Evolutionary conservation across 2,329 filamentous ascomycete species (phyloP).

Genomic region (Coniella vitis): DNA sequence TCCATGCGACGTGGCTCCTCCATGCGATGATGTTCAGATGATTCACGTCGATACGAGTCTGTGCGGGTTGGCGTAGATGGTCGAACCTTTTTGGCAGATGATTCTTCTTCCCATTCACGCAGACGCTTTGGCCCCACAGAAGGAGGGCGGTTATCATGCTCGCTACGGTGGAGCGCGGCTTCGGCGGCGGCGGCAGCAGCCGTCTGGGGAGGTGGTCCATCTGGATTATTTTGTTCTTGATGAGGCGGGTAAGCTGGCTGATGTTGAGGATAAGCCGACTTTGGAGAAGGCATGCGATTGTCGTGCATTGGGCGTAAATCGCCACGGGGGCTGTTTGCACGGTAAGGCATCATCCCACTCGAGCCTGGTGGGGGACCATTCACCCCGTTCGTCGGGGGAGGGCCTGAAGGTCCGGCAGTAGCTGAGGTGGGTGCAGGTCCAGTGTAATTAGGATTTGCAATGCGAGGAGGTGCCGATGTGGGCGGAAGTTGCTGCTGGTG

Average conservation of each 20-base stretch:
- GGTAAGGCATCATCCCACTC: slow-evolving; percentile 62
- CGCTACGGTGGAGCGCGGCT: slow-evolving; percentile 30
- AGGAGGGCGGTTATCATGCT: slow-evolving; percentile 66
- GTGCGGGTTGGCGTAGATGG: slow-evolving; percentile 62
- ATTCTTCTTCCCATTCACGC: slow-evolving; percentile 89
- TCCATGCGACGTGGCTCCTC: slow-evolving; percentile 59
- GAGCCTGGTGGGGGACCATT: slow-evolving; percentile 40
- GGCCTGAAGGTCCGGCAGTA: slow-evolving; percentile 28
- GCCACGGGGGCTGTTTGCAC: slow-evolving; percentile 59
- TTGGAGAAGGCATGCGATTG: slow-evolving; percentile 84
- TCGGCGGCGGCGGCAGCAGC: slow-evolving; percentile 54
- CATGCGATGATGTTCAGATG: slow-evolving; percentile 62
- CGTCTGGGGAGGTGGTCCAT: slow-evolving; percentile 58
- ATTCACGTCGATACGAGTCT: slow-evolving; percentile 69
- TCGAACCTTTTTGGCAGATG: slow-evolving; percentile 73
- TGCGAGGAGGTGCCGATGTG: slow-evolving; percentile 39
- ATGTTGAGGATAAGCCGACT: slow-evolving; percentile 75
- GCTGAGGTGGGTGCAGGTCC: slow-evolving; percentile 42
- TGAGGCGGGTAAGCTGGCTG: slow-evolving; percentile 66
- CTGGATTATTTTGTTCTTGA: slow-evolving; percentile 55
- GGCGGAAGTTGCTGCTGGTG: slow-evolving; percentile 33
- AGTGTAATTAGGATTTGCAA: slow-evolving; percentile 53
- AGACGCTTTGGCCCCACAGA: slow-evolving; percentile 77
- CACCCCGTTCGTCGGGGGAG: slow-evolving; percentile 28
- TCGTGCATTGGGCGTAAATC: slow-evolving; percentile 78